Conservation (phyloP, 345 rosid genomes). For the Dovyalis caffra region DNA sequence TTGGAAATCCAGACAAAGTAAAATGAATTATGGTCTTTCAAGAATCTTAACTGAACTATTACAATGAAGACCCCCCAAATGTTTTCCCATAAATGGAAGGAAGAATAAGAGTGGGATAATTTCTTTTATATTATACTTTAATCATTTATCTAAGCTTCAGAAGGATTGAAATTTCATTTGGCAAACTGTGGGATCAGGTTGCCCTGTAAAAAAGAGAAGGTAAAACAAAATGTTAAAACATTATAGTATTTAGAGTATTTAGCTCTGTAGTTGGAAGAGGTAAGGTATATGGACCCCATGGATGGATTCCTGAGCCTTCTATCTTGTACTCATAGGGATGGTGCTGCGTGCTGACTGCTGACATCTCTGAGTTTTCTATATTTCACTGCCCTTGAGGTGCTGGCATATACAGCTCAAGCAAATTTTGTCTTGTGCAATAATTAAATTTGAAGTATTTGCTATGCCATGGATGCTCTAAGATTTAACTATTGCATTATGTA, state of each 20-base stretch:
- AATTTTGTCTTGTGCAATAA: constrained; percentile 1
- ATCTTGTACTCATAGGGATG: constrained; percentile 14
- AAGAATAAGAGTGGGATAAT: neutral
- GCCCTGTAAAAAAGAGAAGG: neutral
- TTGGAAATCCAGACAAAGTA: neutral
- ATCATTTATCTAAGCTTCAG: neutral
- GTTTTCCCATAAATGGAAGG: neutral
- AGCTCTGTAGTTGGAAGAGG: neutral
- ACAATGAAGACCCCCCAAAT: neutral
- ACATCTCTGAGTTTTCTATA: constrained; percentile 12
- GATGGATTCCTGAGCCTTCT: constrained; percentile 21
- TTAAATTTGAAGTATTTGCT: neutral
- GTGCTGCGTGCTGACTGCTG: constrained; percentile 4
- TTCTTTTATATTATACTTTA: neutral
- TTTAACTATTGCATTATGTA: neutral
- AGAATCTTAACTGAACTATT: neutral
- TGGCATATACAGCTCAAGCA: constrained; percentile 8
- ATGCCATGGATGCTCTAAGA: neutral
- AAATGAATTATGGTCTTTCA: neutral
- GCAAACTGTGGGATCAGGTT: neutral
- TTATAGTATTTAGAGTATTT: neutral
- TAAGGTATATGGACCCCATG: constrained; percentile 11
- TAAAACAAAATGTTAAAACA: neutral
- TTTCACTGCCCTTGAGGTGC: constrained; percentile 13
- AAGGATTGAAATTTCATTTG: neutral